Evolutionary conservation across 805 yeast genomes (phyloP), one percentile per base, ranked within the genome.

Genomic region (Saturnispora dispora): DNA sequence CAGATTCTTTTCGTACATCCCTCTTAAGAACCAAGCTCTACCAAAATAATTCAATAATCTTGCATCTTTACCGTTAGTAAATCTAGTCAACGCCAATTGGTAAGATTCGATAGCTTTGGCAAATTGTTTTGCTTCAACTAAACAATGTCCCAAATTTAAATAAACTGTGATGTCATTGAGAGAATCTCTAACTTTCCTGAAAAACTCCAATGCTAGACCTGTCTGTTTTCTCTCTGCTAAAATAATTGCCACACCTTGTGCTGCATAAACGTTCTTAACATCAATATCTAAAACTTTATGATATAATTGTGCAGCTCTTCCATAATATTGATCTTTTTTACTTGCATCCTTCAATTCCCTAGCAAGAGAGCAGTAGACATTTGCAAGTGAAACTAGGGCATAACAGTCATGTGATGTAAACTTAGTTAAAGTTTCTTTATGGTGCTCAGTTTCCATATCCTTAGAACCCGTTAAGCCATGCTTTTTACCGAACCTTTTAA

Each of bases 231-330:
- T 83, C 61, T 91, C 97, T 10, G 95, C 95, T 65, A 88, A 85
- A 4, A 89, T 81, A 51, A 93, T 88, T 1, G 97, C 98, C 55
- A 93, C 75, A 51, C 99, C 99, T 67, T 93, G 99, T 1, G 99
- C 98, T 5, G 99, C 99, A 70, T 83, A 93, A 1, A 90, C 91
- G 63, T 91, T 88, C 58, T 77, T 74, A 2, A 90, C 80, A 69
- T 93, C 98, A 28, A 89, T 69, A 47, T 85, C 82, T 50, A 93
- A 71, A 1, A 88, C 96, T 68, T 93, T 93, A 61, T 88, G 86
- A 65, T 81, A 91, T 53, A 93, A 73, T 68, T 91, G 97, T 13
- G 90, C 85, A n/a, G 96, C 96, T 66, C 96, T 81, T 44, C 83
- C 73, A 64, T 85, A 91, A 51, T 88, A 84, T 57, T 83, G 85